Percentiles rank a stretch among this genome's conserved stretches.
phyloP scores from a whole-genome alignment of 768 basidiomycete species.

The Tylopilus vinaceipallidus region DNA sequence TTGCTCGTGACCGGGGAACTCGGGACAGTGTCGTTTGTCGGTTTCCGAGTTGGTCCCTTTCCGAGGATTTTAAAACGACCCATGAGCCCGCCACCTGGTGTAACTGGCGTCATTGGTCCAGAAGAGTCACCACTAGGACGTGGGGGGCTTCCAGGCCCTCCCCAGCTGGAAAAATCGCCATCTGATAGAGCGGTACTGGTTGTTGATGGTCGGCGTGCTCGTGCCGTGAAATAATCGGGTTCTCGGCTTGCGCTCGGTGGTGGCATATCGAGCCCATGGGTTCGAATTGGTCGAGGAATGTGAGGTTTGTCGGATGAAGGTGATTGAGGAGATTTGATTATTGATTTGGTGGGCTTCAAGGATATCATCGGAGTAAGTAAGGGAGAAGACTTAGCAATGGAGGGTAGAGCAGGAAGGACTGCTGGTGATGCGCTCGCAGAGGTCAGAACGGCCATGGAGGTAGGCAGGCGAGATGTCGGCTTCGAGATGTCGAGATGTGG shows the following conservation, averaged over 20 bases:
- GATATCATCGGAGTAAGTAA: conserved; percentile 62
- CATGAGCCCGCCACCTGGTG: conserved; percentile 63
- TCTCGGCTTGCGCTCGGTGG: conserved; percentile 30
- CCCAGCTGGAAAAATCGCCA: conserved; percentile 49
- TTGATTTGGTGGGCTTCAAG: conserved; percentile 32
- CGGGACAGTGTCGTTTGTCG: conserved; percentile 17
- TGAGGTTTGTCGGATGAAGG: conserved; percentile 33
- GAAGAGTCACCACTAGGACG: conserved; percentile 25
- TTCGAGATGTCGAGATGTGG: conserved; percentile 33
- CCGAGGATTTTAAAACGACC: conserved; percentile 77
- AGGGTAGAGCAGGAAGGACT: conserved; percentile 47
- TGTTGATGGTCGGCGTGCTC: conserved; percentile 45
- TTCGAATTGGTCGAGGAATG: conserved; percentile 38
- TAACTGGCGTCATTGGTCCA: conserved; percentile 45
- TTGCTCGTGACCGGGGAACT: conserved; percentile 24
- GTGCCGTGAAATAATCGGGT: conserved; percentile 54
- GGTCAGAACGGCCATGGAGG: conserved; percentile 48
- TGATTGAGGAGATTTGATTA: conserved; percentile 44
- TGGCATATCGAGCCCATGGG: conserved; percentile 43
- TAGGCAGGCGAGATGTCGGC: conserved; percentile 22
- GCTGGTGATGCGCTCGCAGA: conserved; percentile 69
- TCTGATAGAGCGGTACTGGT: conserved; percentile 42
- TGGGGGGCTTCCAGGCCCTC: conserved; percentile 36
- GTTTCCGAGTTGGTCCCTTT: conserved; percentile 46
- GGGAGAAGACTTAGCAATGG: conserved; percentile 48